Evolutionary conservation across 768 basidiomycete genomes (phyloP).

Genomic region (Amanita rimosa): DNA sequence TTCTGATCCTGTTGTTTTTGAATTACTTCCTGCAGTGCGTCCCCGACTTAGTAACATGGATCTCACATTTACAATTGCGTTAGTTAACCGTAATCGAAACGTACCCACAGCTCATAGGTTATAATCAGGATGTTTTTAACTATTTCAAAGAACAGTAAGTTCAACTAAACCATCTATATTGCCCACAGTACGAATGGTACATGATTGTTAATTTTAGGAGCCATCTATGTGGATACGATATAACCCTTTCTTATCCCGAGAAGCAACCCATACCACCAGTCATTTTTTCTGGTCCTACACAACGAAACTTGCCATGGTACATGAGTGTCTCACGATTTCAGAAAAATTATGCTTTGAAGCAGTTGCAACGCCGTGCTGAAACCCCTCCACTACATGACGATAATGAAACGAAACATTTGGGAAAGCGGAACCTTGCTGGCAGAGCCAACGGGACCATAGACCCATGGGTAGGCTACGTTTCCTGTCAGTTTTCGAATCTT

Average conservation of each 20-base stretch:
- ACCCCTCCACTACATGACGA: conserved; percentile 8
- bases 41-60: neutral
- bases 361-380: conserved; percentile 11
- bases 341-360: conserved; percentile 12
- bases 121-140: conserved; percentile 52
- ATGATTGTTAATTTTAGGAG: conserved; percentile 25
- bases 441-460: conserved; percentile 46
- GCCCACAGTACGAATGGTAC: neutral
- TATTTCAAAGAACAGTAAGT: conserved; percentile 63
- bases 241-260: conserved; percentile 64
- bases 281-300: conserved; percentile 21
- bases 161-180: neutral
- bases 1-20: conserved; percentile 36
- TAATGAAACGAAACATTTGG: conserved; percentile 15
- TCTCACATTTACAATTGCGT: neutral
- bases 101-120: conserved; percentile 67
- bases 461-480: conserved; percentile 27
- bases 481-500: neutral
- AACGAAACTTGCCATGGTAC: conserved; percentile 23
- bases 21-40: conserved; percentile 45
- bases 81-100: conserved; percentile 54
- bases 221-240: conserved; percentile 51
- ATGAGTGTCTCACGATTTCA: conserved; percentile 9
- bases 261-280: conserved; percentile 35
- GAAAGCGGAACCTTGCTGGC: conserved; percentile 38